phyloP scores from a whole-genome alignment of 2,329 filamentous ascomycete species.

The Tothia fuscella region DNA sequence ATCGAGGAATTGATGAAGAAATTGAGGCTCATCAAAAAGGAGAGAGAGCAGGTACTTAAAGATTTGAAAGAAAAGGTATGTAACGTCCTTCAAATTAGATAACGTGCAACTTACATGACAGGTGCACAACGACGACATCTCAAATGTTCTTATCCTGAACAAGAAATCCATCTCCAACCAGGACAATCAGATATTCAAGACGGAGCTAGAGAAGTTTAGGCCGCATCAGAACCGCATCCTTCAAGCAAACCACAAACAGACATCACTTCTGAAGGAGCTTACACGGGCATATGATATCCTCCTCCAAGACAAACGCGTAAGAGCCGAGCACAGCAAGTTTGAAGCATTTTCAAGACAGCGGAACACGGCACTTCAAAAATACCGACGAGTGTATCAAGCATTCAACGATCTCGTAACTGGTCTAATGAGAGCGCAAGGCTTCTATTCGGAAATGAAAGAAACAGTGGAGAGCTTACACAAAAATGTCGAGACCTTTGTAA shows the following conservation, averaged over 20 bases:
- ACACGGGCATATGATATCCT: slow-evolving; percentile 77
- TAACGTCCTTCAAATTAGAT: background rate
- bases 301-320: slow-evolving; percentile 85
- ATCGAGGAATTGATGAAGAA: slow-evolving; percentile 89
- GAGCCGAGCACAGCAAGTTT: slow-evolving; percentile 90
- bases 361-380: slow-evolving; percentile 68
- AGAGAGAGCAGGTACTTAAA: slow-evolving; percentile 83
- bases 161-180: slow-evolving; percentile 93
- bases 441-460: slow-evolving; percentile 93
- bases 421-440: slow-evolving; percentile 74
- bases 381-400: slow-evolving; percentile 83
- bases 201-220: slow-evolving; percentile 94
- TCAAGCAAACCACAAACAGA: slow-evolving; percentile 92
- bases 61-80: slow-evolving; percentile 93
- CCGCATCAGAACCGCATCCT: slow-evolving; percentile 83
- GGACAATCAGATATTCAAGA: slow-evolving; percentile 83
- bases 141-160: slow-evolving; percentile 91
- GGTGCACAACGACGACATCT: slow-evolving; percentile 95
- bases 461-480: slow-evolving; percentile 84
- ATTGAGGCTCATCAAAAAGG: slow-evolving; percentile 81
- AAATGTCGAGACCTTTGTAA: slow-evolving; percentile 95
- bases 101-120: slow-evolving; percentile 26
- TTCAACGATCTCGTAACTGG: slow-evolving; percentile 84
- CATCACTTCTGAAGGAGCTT: slow-evolving; percentile 86
- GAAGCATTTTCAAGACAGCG: slow-evolving; percentile 77